Conservation (phyloP, 2,329 filamentous ascomycete species). For the Bipolaris gigantea region DNA sequence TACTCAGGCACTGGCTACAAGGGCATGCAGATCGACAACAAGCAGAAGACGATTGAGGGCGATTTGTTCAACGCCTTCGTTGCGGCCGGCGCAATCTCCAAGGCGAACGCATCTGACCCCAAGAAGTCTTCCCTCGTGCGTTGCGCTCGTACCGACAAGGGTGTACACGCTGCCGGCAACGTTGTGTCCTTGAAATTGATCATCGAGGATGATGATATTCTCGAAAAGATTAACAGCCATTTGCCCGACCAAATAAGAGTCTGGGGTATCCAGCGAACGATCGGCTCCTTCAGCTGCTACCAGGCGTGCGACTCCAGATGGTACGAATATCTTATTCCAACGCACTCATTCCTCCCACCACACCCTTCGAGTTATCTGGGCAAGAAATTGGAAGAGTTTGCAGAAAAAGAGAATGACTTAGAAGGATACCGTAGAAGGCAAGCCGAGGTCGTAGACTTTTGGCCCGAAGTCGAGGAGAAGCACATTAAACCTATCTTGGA, state of each 20-base stretch:
- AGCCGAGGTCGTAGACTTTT: conserved; percentile 78
- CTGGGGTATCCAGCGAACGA: conserved; percentile 90
- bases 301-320: conserved; percentile 91
- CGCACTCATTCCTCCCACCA: conserved; percentile 87
- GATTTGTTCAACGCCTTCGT: conserved; percentile 94
- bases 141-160: conserved; percentile 95
- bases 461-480: conserved; percentile 79
- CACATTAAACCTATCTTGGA: conserved; percentile 71
- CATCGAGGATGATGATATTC: conserved; percentile 83
- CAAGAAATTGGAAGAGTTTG: conserved; percentile 76
- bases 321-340: conserved; percentile 97
- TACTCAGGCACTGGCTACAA: conserved; percentile 97
- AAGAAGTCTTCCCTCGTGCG: conserved; percentile 94
- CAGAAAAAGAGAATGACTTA: conserved; percentile 71
- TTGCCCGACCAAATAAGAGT: conserved; percentile 88
- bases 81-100: conserved; percentile 87
- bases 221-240: conserved; percentile 86
- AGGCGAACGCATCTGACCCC: conserved; percentile 93
- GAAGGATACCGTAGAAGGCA: conserved; percentile 70
- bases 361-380: conserved; percentile 86
- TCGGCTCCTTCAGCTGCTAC: conserved; percentile 91
- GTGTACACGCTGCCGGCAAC: conserved; percentile 93
- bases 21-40: conserved; percentile 82
- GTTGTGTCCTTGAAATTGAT: conserved; percentile 95
- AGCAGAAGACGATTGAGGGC: conserved; percentile 92